phyloP scores from a whole-genome alignment of 2,329 filamentous ascomycete species.

The Cytospora piceae region DNA sequence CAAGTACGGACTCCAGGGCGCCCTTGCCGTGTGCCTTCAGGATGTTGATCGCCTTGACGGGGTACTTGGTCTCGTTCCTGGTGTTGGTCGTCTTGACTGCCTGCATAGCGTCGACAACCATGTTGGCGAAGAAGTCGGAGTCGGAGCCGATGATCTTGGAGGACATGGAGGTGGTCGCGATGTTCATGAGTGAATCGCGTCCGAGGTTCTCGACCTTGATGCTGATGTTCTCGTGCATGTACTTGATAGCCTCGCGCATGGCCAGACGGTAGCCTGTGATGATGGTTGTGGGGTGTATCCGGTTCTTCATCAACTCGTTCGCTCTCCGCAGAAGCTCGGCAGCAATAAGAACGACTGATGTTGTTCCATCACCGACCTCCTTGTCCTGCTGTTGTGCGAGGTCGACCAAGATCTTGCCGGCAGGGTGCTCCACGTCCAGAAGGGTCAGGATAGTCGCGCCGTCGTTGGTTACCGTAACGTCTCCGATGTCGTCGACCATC shows the following conservation, averaged over 20 bases:
- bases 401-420: constrained; percentile 97
- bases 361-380: constrained; percentile 98
- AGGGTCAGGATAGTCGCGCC: constrained; percentile 95
- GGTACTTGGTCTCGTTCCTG: constrained; percentile 90
- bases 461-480: constrained; percentile 99
- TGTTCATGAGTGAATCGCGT: constrained; percentile 87
- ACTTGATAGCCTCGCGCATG: constrained; percentile 93
- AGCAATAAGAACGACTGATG: constrained; percentile 95
- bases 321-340: constrained; percentile 90
- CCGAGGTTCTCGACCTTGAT: constrained; percentile 92
- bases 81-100: constrained; percentile 93
- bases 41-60: constrained; percentile 98
- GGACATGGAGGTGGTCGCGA: constrained; percentile 98
- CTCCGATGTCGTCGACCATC: constrained; percentile 99
- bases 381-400: constrained; percentile 98
- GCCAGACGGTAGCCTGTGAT: constrained; percentile 98
- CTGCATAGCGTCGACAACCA: constrained; percentile 95
- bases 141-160: constrained; percentile 98
- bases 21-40: constrained; percentile 98
- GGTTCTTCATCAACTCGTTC: constrained; percentile 99
- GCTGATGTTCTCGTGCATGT: constrained; percentile 98
- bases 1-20: constrained; percentile 80
- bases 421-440: constrained; percentile 96
- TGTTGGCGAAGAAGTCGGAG: constrained; percentile 94
- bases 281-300: constrained; percentile 99